Base-by-base conservation (phyloP, 495 filamentous ascomycete species). In the Xylaria curta region DNA sequence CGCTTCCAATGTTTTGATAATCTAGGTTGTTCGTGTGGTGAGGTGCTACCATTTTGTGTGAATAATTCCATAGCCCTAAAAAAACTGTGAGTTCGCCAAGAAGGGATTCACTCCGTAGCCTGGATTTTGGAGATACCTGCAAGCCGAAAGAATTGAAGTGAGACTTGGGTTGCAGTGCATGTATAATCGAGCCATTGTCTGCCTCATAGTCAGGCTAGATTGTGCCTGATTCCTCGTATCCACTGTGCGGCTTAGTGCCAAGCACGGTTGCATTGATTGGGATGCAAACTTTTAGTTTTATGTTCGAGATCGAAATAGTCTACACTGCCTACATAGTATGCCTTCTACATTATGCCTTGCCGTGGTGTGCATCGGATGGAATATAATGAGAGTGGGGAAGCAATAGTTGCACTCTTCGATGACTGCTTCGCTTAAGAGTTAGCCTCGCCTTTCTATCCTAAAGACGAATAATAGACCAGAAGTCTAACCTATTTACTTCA, bases 161-260 rank as follows among this genome's bases (percentile, higher is more conserved):
- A 69, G 54, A 42, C 42, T 61, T 61, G 38, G 54, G 49, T 68
- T 68, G 44, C 65, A 68, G 49, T 58, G 65, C 65, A 68, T 68
- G 51, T 40, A 58, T 58, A 28, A 38, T 42, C 36, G 46, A 58
- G 49, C 65, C 31, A 21, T 58, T 21, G 46, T 66, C 26, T 31
- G 42, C 31, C 60, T 63, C 38, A 66, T 53, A 9, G 28, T 46
- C 63, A 66, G 63, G 31, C 63, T 53, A 66, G 63, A 66, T 66
- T 8, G 63, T 66, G 63, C 63, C 44, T 66, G 46, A 46, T 66
- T 68, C n/a, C 65, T 49, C 49, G 47, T 67, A 49, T 56, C 65
- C 65, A 44, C 49, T 42, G n/a, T 33, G 17, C 21, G 33, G 24
- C 51, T 68, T 68, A 53, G 24, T 53, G 38, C 66, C 33, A 46